Percentiles rank a stretch among this genome's conserved stretches.
phyloP scores from a whole-genome alignment of 176 grass and related monocot genomes.

The Oryza officinalis region DNA sequence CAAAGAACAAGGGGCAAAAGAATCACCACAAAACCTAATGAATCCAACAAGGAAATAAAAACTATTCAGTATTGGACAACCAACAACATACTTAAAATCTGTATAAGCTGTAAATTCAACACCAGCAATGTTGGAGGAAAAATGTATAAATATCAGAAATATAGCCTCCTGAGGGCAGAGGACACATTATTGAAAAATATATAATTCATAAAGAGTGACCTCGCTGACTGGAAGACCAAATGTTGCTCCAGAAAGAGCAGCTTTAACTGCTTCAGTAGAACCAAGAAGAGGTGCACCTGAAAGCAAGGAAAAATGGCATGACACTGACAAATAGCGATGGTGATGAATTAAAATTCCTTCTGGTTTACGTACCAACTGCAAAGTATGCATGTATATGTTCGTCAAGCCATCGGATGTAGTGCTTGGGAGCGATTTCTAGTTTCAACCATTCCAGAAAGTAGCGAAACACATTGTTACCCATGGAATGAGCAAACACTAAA shows the following conservation, averaged over 20 bases:
- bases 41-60: constrained; percentile 19
- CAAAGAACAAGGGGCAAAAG: background rate
- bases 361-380: constrained; percentile 67
- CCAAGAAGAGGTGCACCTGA: constrained; percentile 94
- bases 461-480: constrained; percentile 97
- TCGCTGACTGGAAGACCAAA: constrained; percentile 93
- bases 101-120: constrained; percentile 15
- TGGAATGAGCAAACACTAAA: constrained; percentile 97
- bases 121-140: background rate
- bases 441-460: constrained; percentile 98
- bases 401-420: constrained; percentile 85
- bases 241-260: constrained; percentile 67
- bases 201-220: constrained; percentile 45
- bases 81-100: background rate
- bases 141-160: background rate
- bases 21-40: background rate
- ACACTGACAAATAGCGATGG: constrained; percentile 18
- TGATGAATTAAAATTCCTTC: constrained; percentile 24
- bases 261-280: constrained; percentile 69
- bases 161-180: background rate
- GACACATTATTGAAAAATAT: constrained; percentile 19
- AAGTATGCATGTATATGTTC: constrained; percentile 96
- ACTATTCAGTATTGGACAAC: constrained; percentile 13
- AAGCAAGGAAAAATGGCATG: constrained; percentile 15
- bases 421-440: constrained; percentile 92